Percentiles rank a stretch among this genome's conserved stretches.
Evolutionary conservation across 2,329 filamentous ascomycete genomes (phyloP).

Genomic region (Neurospora crassa): DNA sequence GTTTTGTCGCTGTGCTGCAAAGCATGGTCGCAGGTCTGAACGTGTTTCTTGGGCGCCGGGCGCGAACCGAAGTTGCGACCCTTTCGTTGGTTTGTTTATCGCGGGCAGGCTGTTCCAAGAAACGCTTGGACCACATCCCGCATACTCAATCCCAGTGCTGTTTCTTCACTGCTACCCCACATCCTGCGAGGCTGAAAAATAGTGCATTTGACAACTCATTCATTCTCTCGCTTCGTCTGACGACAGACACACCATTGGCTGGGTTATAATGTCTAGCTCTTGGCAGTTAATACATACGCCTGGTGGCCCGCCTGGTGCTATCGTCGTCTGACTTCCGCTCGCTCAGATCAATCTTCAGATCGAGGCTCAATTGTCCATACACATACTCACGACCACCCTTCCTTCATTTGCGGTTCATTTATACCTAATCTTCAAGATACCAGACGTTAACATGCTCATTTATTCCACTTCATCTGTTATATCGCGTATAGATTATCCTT

Average conservation of each 20-base stretch:
- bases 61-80: slow-evolving; percentile 16
- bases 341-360: neutral
- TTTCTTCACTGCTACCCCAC: neutral
- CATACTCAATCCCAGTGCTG: neutral
- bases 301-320: neutral
- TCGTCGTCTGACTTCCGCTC: neutral
- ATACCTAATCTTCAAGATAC: too few species aligned
- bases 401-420: neutral
- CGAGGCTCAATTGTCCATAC: neutral
- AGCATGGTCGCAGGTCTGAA: neutral
- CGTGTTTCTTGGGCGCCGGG: slow-evolving; percentile 3
- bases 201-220: neutral
- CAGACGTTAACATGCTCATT: too few species aligned
- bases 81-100: slow-evolving; percentile 16
- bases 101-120: slow-evolving; percentile 1
- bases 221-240: neutral
- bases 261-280: neutral
- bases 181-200: neutral
- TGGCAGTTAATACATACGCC: neutral
- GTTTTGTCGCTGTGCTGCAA: neutral
- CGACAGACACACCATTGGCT: neutral
- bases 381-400: neutral
- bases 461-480: neutral
- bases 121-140: neutral
- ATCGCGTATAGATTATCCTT: neutral